Base-by-base conservation (phyloP, 441 rosid species). In the Monsonia emarginata region DNA sequence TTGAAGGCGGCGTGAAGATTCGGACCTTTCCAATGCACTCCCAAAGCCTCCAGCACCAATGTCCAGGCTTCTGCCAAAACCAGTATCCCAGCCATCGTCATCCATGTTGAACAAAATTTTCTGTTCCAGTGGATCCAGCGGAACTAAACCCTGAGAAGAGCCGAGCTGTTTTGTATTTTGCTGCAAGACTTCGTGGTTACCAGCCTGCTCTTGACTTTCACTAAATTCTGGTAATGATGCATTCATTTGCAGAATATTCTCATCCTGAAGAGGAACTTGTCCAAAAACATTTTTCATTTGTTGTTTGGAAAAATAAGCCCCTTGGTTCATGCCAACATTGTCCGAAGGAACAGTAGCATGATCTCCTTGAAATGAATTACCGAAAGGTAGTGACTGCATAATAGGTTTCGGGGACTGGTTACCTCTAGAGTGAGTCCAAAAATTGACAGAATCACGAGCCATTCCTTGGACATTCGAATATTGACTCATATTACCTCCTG, bases 71-170 rank as follows among this genome's bases (percentile, higher is more conserved):
- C 75, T 83, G 42, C 79, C 75, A 21, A 75, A 68, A 24, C 75
- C 59, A 61, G 71, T 40, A 73, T 71, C 81, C 85, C 78, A 76
- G 21, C 65, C 11, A 50, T 68, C 75, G 38, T 83, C 87, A 65
- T 85, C 89, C 77, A 69, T 74, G 66, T 72, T 74, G 72, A 65
- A 83, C 71, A 85, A 65, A 59, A 85, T 75, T 78, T 81, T 83
- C 80, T 83, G 84, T 79, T 85, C 89, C 57, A 80, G 68, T 25
- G 89, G 89, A 71, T 85, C 89, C 34, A 85, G 76, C 27, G 82
- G 80, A 60, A 76, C 80, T 61, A 79, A 71, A 58, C 70, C 74
- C 70, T 76, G 81, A 63, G 78, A 63, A 66, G 77, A 69, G 19
- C 67, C 67, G 5, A 60, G 42, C 57, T 76, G 74, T 8, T 75